Conservation (phyloP, 495 filamentous ascomycete genomes). For the Glonium stellatum region DNA sequence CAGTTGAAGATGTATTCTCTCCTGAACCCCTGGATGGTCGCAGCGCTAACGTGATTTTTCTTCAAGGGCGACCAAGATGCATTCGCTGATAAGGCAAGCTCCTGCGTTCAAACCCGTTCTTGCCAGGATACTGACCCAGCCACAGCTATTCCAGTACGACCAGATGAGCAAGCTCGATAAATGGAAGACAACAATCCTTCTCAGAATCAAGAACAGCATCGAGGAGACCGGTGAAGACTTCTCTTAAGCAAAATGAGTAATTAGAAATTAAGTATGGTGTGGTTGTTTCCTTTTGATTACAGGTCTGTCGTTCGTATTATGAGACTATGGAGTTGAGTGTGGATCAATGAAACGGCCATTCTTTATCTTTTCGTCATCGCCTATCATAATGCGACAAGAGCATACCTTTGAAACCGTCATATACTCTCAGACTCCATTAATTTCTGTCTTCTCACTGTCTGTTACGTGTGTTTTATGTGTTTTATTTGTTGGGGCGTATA, state of each 20-base stretch:
- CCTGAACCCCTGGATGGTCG: not conserved
- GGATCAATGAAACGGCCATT: not conserved
- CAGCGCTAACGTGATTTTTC: not conserved
- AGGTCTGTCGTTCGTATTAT: not conserved
- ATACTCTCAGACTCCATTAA: no score
- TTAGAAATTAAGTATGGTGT: not conserved
- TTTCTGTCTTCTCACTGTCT: no score
- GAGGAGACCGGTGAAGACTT: constrained; percentile 71
- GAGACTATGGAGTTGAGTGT: not conserved
- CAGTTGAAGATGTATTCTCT: constrained; percentile 47
- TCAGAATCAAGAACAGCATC: constrained; percentile 75
- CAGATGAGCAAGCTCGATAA: constrained; percentile 87
- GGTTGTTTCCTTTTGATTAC: not conserved
- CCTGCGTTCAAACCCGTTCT: not conserved
- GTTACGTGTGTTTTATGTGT: no score
- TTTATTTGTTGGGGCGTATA: no score
- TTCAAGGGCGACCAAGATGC: constrained; percentile 58
- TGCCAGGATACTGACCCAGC: not conserved
- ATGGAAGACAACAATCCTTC: constrained; percentile 85
- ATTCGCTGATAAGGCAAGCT: constrained; percentile 60
- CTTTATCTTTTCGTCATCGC: not conserved
- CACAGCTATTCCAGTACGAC: constrained; percentile 66
- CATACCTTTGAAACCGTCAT: no score
- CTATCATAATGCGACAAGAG: not conserved
- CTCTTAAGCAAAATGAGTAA: constrained; percentile 40